phyloP scores from a whole-genome alignment of 192 early-diverging fungal genomes.

The Backusella parvicylindrica region DNA sequence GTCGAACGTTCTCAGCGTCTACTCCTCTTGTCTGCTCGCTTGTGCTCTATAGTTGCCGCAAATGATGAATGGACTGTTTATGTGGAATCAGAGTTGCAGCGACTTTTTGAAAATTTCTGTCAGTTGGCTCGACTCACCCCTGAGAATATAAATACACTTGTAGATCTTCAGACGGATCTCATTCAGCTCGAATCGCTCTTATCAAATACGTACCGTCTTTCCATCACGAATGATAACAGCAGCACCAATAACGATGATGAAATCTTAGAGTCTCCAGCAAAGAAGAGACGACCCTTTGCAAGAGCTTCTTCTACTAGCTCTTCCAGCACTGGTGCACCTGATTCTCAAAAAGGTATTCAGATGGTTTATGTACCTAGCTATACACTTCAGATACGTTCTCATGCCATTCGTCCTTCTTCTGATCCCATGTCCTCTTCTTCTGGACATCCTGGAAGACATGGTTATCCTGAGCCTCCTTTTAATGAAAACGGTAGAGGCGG shows the following conservation, averaged over 20 bases:
- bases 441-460: background rate
- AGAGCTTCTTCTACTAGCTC: background rate
- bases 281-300: constrained; percentile 1
- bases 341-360: constrained; percentile 18
- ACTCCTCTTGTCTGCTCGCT: constrained; percentile 44
- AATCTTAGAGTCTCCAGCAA: background rate
- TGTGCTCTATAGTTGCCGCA: constrained; percentile 37
- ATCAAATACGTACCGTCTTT: background rate
- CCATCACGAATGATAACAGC: background rate
- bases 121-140: constrained; percentile 16
- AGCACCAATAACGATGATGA: background rate
- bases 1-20: constrained; percentile 43
- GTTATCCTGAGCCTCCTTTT: background rate
- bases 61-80: constrained; percentile 30
- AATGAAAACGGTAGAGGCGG: background rate
- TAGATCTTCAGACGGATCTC: constrained; percentile 12
- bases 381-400: constrained; percentile 17
- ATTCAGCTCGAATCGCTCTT: constrained; percentile 11
- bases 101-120: constrained; percentile 25
- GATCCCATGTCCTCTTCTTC: background rate
- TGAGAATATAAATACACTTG: constrained; percentile 10
- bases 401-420: constrained; percentile 5
- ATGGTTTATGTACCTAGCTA: constrained; percentile 17
- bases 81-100: constrained; percentile 21
- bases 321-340: background rate